Conservation (phyloP, 2,329 filamentous ascomycete genomes). For the Colletotrichum tanaceti region DNA sequence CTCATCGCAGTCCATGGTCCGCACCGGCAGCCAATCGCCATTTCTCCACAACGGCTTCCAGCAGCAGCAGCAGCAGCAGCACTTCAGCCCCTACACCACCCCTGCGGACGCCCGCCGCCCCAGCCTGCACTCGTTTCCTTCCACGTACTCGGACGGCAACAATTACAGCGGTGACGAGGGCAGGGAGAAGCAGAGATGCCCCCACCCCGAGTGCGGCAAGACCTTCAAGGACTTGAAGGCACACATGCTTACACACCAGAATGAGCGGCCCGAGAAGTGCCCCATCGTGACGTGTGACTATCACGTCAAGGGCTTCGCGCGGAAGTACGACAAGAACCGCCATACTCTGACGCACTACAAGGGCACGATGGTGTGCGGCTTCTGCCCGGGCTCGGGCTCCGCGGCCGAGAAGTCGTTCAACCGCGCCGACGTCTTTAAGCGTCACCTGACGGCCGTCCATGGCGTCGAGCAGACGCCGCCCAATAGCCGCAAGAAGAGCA, state of each 20-base stretch:
- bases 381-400: conserved; percentile 90
- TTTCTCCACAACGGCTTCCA: conserved; percentile 68
- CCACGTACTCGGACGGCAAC: conserved; percentile 67
- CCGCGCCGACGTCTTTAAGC: conserved; percentile 94
- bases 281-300: conserved; percentile 93
- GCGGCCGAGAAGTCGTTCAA: conserved; percentile 96
- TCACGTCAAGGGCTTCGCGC: conserved; percentile 89
- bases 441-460: conserved; percentile 90
- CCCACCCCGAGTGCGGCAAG: conserved; percentile 84
- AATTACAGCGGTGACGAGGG: conserved; percentile 70
- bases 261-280: conserved; percentile 92
- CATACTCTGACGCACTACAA: conserved; percentile 97
- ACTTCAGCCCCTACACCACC: conserved; percentile 66
- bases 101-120: conserved; percentile 68
- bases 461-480: conserved; percentile 93
- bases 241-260: conserved; percentile 94
- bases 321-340: conserved; percentile 96
- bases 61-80: conserved; percentile 64
- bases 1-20: conserved; percentile 60
- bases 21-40: conserved; percentile 73
- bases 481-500: conserved; percentile 83
- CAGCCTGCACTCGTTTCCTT: conserved; percentile 76
- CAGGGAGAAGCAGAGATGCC: conserved; percentile 79
- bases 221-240: conserved; percentile 92
- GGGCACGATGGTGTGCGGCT: conserved; percentile 96